Evolutionary conservation across 2,329 filamentous ascomycete genomes (phyloP).

Genomic region (Diplocarpon rosae): DNA sequence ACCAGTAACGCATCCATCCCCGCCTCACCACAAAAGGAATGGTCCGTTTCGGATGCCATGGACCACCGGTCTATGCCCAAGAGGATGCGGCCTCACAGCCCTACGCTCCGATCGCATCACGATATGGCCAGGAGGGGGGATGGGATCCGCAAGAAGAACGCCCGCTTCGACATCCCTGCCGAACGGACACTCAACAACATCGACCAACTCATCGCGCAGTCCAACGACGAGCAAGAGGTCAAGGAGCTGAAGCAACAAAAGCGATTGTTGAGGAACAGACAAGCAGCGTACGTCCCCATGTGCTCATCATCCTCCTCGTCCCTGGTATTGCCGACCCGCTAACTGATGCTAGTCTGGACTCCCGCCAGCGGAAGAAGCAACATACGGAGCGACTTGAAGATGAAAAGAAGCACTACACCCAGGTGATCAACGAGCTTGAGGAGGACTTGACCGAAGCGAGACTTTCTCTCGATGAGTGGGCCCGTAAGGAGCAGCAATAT

Average conservation of each 20-base stretch:
- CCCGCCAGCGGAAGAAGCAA: slow-evolving; percentile 93
- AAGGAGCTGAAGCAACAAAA: slow-evolving; percentile 99
- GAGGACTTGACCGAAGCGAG: slow-evolving; percentile 62
- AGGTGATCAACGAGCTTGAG: slow-evolving; percentile 66
- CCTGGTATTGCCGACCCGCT: slow-evolving; percentile 15
- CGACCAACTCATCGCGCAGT: slow-evolving; percentile 80
- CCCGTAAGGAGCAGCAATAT: slow-evolving; percentile 63
- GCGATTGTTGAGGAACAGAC: slow-evolving; percentile 83
- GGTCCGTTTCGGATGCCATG: slow-evolving; percentile 39
- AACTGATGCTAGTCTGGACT: slow-evolving; percentile 61
- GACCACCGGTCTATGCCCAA: slow-evolving; percentile 39
- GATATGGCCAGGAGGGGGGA: slow-evolving; percentile 42
- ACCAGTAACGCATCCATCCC: slow-evolving; percentile 37
- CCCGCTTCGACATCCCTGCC: slow-evolving; percentile 89
- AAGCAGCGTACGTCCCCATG: slow-evolving; percentile 95
- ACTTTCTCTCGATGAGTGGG: slow-evolving; percentile 57
- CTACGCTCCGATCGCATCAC: slow-evolving; percentile 60
- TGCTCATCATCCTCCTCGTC: too few relatives aligned
- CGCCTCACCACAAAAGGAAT: slow-evolving; percentile 49
- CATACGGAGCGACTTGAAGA: slow-evolving; percentile 94
- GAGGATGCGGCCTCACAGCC: slow-evolving; percentile 56
- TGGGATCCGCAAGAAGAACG: slow-evolving; percentile 95
- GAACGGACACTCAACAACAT: slow-evolving; percentile 93
- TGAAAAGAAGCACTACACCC: slow-evolving; percentile 86
- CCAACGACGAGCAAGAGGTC: slow-evolving; percentile 82